phyloP scores from a whole-genome alignment of 768 basidiomycete genomes.

The Leccinum rimulosum region DNA sequence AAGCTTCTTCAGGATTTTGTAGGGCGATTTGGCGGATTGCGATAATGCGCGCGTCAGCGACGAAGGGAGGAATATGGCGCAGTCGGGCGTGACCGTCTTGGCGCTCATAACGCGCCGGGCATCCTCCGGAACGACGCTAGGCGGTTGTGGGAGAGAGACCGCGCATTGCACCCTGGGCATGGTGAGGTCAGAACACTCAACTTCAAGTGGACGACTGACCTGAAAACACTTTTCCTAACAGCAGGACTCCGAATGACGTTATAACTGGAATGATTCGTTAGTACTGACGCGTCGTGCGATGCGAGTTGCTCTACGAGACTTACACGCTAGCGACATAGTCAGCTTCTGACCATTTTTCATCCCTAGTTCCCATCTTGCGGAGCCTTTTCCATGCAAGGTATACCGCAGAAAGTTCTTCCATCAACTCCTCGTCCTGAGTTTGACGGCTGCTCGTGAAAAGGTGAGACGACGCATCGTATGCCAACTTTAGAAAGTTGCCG shows the following conservation, averaged over 20 bases:
- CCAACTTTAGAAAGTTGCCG: conserved; percentile 29
- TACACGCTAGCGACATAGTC: conserved; percentile 57
- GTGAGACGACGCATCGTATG: conserved; percentile 33
- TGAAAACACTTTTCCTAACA: conserved; percentile 38
- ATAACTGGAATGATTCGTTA: conserved; percentile 35
- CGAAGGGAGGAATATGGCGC: conserved; percentile 45
- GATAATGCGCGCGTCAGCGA: conserved; percentile 40
- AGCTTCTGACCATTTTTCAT: conserved; percentile 51
- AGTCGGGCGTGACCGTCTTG: conserved; percentile 49
- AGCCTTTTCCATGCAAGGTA: conserved; percentile 46
- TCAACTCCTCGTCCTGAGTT: conserved; percentile 22
- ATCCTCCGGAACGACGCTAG: conserved; percentile 28
- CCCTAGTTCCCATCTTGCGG: conserved; percentile 40
- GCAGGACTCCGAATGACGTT: conserved; percentile 48
- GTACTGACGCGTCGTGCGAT: not conserved
- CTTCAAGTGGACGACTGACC: conserved; percentile 30
- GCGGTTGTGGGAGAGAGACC: conserved; percentile 48
- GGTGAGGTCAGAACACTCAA: conserved; percentile 2
- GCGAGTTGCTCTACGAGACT: conserved; percentile 15
- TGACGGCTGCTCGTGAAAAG: conserved; percentile 37
- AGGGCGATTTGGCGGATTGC: conserved; percentile 43
- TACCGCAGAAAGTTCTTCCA: conserved; percentile 40
- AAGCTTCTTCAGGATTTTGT: conserved; percentile 44
- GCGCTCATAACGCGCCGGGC: conserved; percentile 41
- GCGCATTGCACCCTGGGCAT: conserved; percentile 43